Conservation (phyloP, 352 stramenopile genomes). For the Pythium guiyangense region DNA sequence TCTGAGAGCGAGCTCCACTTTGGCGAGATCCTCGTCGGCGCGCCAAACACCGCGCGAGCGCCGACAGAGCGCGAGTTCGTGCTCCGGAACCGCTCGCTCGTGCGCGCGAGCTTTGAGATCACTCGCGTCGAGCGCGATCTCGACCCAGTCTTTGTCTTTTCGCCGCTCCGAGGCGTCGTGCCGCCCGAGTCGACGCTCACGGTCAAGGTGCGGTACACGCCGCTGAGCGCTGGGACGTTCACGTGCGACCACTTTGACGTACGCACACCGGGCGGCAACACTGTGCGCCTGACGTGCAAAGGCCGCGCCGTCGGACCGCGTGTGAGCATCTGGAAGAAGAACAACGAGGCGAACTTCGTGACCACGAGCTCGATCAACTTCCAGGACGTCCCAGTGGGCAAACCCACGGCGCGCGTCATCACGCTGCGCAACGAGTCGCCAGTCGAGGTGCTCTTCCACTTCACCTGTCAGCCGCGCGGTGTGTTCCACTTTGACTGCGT, state of each 20-base stretch:
- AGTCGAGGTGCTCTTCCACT: slow-evolving; percentile 69
- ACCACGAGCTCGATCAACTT: slow-evolving; percentile 86
- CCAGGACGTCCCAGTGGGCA: slow-evolving; percentile 73
- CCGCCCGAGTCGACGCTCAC: slow-evolving; percentile 59
- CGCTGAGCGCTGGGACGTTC: slow-evolving; percentile 81
- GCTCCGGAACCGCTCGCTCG: slow-evolving; percentile 87
- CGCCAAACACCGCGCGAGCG: slow-evolving; percentile 28
- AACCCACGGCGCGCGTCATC: slow-evolving; percentile 58
- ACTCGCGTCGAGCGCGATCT: slow-evolving; percentile 78
- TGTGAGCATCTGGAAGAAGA: slow-evolving; percentile 84
- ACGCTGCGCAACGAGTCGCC: slow-evolving; percentile 81
- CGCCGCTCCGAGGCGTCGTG: slow-evolving; percentile 62
- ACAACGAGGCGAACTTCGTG: slow-evolving; percentile 64
- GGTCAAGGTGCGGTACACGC: slow-evolving; percentile 77
- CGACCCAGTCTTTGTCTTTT: slow-evolving; percentile 83
- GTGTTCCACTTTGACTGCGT: slow-evolving; percentile 86
- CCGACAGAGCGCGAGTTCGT: slow-evolving; percentile 79
- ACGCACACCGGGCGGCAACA: slow-evolving; percentile 85
- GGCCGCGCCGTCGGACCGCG: slow-evolving; percentile 50
- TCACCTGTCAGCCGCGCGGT: slow-evolving; percentile 64
- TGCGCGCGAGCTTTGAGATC: slow-evolving; percentile 80
- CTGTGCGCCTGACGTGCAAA: slow-evolving; percentile 69
- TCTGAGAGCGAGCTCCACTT: slow-evolving; percentile 84
- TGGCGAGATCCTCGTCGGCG: slow-evolving; percentile 73
- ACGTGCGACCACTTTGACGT: slow-evolving; percentile 91